phyloP scores from a whole-genome alignment of 768 basidiomycete species.

The Butyriboletus loyo region DNA sequence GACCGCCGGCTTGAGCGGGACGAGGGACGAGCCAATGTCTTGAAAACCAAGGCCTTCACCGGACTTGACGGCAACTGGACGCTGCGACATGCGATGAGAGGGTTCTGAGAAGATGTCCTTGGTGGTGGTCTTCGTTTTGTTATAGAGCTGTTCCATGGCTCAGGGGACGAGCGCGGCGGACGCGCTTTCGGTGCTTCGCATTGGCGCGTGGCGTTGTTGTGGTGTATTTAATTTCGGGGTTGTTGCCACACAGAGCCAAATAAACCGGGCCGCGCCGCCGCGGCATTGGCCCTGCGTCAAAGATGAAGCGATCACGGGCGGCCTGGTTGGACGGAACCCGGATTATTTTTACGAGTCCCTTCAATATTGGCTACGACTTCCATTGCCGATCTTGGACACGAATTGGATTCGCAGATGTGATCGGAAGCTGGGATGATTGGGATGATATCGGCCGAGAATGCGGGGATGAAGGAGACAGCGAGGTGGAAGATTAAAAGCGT shows the following conservation, averaged over 20 bases:
- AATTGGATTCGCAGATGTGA: conserved; percentile 13
- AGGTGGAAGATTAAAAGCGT: background rate
- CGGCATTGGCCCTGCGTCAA: background rate
- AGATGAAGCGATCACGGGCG: background rate
- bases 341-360: background rate
- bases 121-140: background rate
- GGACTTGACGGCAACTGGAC: conserved; percentile 22
- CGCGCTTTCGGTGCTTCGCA: background rate
- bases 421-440: background rate
- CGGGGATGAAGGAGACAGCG: conserved; percentile 4
- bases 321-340: background rate
- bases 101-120: conserved; percentile 14
- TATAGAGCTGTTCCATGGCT: conserved; percentile 23
- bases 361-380: conserved; percentile 7
- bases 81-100: conserved; percentile 20
- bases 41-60: conserved; percentile 28
- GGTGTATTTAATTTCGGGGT: conserved; percentile 25
- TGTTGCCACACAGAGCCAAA: conserved; percentile 22
- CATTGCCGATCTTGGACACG: conserved; percentile 5
- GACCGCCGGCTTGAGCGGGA: background rate
- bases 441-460: background rate
- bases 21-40: conserved; percentile 23
- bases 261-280: background rate
- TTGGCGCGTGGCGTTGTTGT: conserved; percentile 29
- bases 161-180: background rate